Evolutionary conservation across 2,329 filamentous ascomycete genomes (phyloP).

Genomic region (Myriosclerotinia duriaeana): DNA sequence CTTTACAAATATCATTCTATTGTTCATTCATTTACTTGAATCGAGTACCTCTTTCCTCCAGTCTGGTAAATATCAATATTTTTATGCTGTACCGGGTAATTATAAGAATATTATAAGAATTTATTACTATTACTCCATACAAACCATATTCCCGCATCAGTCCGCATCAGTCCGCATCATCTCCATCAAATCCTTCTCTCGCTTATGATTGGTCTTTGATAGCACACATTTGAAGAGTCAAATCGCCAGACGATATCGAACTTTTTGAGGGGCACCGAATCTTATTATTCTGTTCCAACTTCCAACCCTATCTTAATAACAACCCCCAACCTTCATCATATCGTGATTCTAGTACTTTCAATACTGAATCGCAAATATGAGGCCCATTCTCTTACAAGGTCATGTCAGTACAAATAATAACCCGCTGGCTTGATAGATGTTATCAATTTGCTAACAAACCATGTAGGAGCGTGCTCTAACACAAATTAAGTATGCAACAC

Average conservation of each 20-base stretch:
- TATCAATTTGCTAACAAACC: constrained; percentile 20
- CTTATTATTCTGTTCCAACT: no score
- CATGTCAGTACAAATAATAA: constrained; percentile 60
- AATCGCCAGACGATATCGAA: constrained; percentile 25
- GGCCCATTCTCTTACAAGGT: constrained; percentile 92
- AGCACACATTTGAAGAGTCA: constrained; percentile 25
- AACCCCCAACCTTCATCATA: constrained; percentile 14
- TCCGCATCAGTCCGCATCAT: constrained; percentile 14
- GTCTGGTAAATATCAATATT: no score
- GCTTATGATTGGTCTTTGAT: constrained; percentile 23
- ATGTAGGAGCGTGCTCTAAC: constrained; percentile 82
- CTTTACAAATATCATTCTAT: no score
- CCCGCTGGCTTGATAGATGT: constrained; percentile 8
- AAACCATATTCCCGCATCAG: not conserved
- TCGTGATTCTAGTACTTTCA: constrained; percentile 14
- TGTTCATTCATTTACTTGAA: no score
- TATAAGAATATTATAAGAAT: no score
- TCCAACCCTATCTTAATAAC: constrained; percentile 19
- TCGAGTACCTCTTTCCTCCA: no score
- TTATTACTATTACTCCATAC: no score
- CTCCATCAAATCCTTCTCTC: not conserved
- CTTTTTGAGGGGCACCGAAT: constrained; percentile 27
- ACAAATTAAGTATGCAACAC: constrained; percentile 72
- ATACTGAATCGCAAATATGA: constrained; percentile 64
- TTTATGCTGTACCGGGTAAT: no score